phyloP scores from a whole-genome alignment of 2,329 filamentous ascomycete species.

The Phymatotrichopsis omnivora region DNA sequence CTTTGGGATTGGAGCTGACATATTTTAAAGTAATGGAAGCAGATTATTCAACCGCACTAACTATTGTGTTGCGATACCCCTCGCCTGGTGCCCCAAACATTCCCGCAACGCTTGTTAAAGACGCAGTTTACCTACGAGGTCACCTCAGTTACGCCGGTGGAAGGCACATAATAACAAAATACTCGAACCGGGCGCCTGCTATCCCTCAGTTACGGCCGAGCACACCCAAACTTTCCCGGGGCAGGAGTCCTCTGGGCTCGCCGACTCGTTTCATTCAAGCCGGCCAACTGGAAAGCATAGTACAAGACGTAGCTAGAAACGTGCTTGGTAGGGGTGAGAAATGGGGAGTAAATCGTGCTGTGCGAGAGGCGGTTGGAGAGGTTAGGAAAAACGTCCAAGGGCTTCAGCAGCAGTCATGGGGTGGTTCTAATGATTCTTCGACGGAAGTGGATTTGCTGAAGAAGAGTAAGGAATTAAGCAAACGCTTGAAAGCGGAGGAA shows the following conservation, averaged over 20 bases:
- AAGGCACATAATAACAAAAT: slow-evolving; percentile 57
- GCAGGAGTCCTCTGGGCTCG: slow-evolving; percentile 31
- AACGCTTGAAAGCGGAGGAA: slow-evolving; percentile 20
- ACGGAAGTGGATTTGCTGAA: slow-evolving; percentile 20
- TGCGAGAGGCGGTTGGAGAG: slow-evolving; percentile 72
- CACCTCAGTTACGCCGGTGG: slow-evolving; percentile 56
- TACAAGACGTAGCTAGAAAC: slow-evolving; percentile 66
- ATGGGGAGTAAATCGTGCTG: slow-evolving; percentile 68
- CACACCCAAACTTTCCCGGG: slow-evolving; percentile 3
- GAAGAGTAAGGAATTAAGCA: slow-evolving; percentile 20
- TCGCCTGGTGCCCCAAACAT: slow-evolving; percentile 51
- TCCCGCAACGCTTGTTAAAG: slow-evolving; percentile 71
- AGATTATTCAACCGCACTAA: slow-evolving; percentile 78
- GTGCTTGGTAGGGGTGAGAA: slow-evolving; percentile 64
- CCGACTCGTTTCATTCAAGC: slow-evolving; percentile 29
- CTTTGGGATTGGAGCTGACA: neutral
- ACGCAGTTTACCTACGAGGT: slow-evolving; percentile 64
- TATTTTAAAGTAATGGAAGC: slow-evolving; percentile 58
- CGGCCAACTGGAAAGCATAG: slow-evolving; percentile 47
- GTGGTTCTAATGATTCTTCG: slow-evolving; percentile 11
- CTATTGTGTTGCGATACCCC: slow-evolving; percentile 75
- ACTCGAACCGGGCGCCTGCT: slow-evolving; percentile 49
- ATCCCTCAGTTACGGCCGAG: slow-evolving; percentile 13
- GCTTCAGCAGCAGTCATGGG: slow-evolving; percentile 40
- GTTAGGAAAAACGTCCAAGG: slow-evolving; percentile 65